phyloP scores from a whole-genome alignment of 2,329 filamentous ascomycete genomes.

The Didymella lethalis region DNA sequence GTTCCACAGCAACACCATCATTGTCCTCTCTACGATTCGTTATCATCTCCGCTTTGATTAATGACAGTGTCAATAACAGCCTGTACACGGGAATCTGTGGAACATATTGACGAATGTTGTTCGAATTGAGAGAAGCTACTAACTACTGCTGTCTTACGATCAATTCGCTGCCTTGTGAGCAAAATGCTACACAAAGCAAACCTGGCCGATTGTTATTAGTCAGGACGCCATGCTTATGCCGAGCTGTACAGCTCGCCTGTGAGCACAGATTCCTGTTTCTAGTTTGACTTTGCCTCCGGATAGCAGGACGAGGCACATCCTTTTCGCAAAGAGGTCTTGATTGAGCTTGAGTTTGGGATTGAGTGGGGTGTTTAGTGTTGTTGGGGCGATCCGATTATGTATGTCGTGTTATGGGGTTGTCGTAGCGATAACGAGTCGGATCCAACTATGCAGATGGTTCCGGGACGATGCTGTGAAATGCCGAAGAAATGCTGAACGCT shows the following conservation, averaged over 20 bases:
- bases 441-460: slow-evolving; percentile 12
- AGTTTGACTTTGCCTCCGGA: neutral
- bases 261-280: neutral
- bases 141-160: slow-evolving; percentile 7
- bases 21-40: neutral
- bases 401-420: slow-evolving; percentile 1
- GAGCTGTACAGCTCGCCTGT: neutral
- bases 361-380: slow-evolving; percentile 20
- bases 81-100: neutral
- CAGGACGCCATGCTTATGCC: neutral
- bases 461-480: slow-evolving; percentile 15
- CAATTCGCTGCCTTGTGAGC: neutral
- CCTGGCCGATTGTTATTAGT: neutral
- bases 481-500: slow-evolving; percentile 21
- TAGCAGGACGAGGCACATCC: slow-evolving; percentile 4
- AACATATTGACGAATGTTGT: slow-evolving; percentile 1
- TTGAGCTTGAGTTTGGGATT: slow-evolving; percentile 4
- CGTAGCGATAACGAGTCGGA: slow-evolving; percentile 2
- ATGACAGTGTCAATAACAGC: neutral
- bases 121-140: slow-evolving; percentile 12
- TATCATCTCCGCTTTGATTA: neutral
- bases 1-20: slow-evolving; percentile 4
- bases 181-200: slow-evolving; percentile 3
- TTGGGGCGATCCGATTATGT: slow-evolving; percentile 6
- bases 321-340: slow-evolving; percentile 1